phyloP scores from a whole-genome alignment of 2,329 filamentous ascomycete genomes.

The Apiospora saccharicola region DNA sequence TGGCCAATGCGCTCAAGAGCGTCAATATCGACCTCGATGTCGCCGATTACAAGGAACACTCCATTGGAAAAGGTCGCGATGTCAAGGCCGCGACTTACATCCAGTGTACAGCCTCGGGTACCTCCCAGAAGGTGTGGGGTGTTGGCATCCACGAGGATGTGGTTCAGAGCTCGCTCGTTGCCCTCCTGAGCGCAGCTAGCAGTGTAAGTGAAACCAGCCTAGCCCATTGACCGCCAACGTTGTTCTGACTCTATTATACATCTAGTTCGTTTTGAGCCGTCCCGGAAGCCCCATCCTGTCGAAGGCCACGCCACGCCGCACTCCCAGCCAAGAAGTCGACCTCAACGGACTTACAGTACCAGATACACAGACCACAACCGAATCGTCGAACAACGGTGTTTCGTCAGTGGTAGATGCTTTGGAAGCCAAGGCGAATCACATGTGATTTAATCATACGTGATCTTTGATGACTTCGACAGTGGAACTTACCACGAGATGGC shows the following conservation, averaged over 20 bases:
- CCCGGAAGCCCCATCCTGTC: constrained; percentile 73
- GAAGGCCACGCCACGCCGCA: constrained; percentile 62
- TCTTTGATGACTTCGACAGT: not conserved
- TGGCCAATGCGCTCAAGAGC: constrained; percentile 80
- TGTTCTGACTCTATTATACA: constrained; percentile 7
- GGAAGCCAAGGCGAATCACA: constrained; percentile 28
- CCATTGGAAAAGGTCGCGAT: constrained; percentile 80
- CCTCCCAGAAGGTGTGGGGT: constrained; percentile 81
- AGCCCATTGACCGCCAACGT: not conserved
- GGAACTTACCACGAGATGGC: not conserved
- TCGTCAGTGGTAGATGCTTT: constrained; percentile 34
- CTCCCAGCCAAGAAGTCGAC: constrained; percentile 46
- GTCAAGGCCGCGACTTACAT: constrained; percentile 97
- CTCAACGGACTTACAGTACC: constrained; percentile 34
- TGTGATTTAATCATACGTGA: constrained; percentile 10
- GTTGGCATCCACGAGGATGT: constrained; percentile 93
- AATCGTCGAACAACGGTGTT: constrained; percentile 14
- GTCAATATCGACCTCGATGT: constrained; percentile 90
- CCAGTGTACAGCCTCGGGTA: constrained; percentile 77
- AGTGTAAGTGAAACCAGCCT: constrained; percentile 67
- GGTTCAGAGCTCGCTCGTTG: constrained; percentile 87
- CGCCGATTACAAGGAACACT: constrained; percentile 94
- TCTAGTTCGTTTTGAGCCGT: constrained; percentile 75
- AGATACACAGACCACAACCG: not conserved
- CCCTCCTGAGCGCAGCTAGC: constrained; percentile 83